Base-by-base conservation (phyloP, 1,139 yeast genomes). In the Kluyveromyces marxianus region DNA sequence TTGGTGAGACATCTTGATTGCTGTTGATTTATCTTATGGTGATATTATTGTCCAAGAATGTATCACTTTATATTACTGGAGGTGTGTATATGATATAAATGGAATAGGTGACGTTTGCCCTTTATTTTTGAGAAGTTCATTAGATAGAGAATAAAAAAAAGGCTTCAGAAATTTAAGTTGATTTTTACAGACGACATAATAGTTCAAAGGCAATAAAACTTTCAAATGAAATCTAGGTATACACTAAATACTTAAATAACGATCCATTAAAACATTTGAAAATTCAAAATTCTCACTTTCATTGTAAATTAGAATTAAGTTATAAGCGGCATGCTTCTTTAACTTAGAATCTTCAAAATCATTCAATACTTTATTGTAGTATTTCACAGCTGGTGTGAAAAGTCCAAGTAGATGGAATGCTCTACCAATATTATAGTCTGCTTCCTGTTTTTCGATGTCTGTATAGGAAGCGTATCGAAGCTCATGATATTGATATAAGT, bases 321-420 rank as follows among this genome's bases (percentile, higher is more conserved):
- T 92, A 60, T 90, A 89, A 1, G 97, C 97, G 0, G 96, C 86
- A 53, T 88, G 95, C 50, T 69, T 66, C 62, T 75, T 79, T 52
- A 89, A 61, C 59, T 81, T 86, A 54, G 75, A 82, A 14, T 66
- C 66, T n/a, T 64, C 67, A 25, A 62, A 60, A 27, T 65, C 56
- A 31, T 61, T 60, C 30, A 90, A 65, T 1, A 84, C 96, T 45
- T 73, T 75, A 38, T 82, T 75, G 62, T 92, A 92, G 57, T 80
- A 88, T 35, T 68, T 70, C 6, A 82, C 71, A 0, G 98, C 97
- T 35, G 84, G 69, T 0, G 85, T 71, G 3, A 79, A 74, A 35
- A 92, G 70, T 0, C 96, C 95, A 10, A 90, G 68, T 66, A 85
- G 74, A 59, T 92, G 97, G 67, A 84, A 92, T 3, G 87, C 74